Evolutionary conservation across 768 basidiomycete genomes (phyloP).

Genomic region (Pleurotus platypus): DNA sequence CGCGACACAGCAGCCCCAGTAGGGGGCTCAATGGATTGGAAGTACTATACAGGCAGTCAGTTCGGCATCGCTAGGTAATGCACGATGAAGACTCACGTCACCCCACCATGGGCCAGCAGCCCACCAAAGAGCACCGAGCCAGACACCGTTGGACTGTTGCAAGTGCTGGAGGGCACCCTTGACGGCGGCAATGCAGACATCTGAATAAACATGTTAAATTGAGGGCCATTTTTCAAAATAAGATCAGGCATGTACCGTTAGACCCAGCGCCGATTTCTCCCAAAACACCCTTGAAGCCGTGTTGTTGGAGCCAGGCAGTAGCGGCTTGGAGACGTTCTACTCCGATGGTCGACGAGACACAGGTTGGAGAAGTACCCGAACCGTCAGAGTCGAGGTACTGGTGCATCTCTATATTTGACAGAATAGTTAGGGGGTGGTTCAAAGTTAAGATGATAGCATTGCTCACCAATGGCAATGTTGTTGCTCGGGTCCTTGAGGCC

Average conservation of each 20-base stretch:
- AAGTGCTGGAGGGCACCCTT: constrained; percentile 54
- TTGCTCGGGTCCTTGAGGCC: constrained; percentile 56
- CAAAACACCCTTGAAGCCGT: constrained; percentile 61
- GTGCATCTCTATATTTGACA: constrained; percentile 48
- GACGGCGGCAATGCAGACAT: constrained; percentile 43
- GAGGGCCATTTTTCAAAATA: neutral
- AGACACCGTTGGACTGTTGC: constrained; percentile 51
- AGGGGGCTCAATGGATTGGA: constrained; percentile 60
- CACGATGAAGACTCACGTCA: constrained; percentile 31
- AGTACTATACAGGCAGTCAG: constrained; percentile 35
- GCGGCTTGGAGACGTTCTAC: constrained; percentile 52
- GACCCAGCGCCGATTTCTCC: constrained; percentile 59
- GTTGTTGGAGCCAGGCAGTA: constrained; percentile 54
- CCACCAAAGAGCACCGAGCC: constrained; percentile 56
- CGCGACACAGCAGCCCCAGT: constrained; percentile 48
- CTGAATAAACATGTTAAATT: constrained; percentile 8
- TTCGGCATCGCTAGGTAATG: neutral
- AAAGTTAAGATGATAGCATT: neutral
- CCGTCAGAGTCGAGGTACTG: constrained; percentile 68
- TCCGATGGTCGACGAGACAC: constrained; percentile 59
- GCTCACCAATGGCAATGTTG: constrained; percentile 54
- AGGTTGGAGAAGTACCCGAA: constrained; percentile 49
- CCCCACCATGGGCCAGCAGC: constrained; percentile 65
- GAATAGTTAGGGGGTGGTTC: neutral
- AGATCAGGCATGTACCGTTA: constrained; percentile 21